Base-by-base conservation (phyloP, 2,329 filamentous ascomycete genomes). In the Alternaria conjuncta region DNA sequence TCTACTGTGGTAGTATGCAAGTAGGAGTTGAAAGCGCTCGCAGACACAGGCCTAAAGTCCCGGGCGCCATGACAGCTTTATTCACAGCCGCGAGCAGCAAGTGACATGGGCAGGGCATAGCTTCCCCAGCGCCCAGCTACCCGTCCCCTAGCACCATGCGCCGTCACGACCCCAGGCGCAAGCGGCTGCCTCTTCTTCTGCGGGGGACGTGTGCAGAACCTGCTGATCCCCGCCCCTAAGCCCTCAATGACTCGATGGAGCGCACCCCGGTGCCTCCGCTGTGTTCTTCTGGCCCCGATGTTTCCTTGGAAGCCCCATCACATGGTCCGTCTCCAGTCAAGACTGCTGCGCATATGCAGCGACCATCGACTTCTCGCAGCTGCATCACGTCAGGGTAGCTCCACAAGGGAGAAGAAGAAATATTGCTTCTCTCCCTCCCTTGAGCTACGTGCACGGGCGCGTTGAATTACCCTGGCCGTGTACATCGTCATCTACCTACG, bases 401-500 rank as follows among this genome's bases (percentile, higher is more conserved):
- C 59, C 53, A 56, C 57, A 18, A 12, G 44, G 51, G 5, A 28
- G 3, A 36, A 57, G 12, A 50, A 36, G 28, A 23, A 46, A 12
- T 28, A 41, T 46, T 41, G 51, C 12, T 56, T 43, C 18, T 41
- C 11, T 63, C 49, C 61, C 59, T 58, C 55, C 61, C 60, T 71
- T 53, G 61, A 57, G 61, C 57, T 61, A 41, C 56, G 62, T 32
- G 46, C 51, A 36, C 44, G 44, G 49, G 23, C 56, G 26, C 47
- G 44, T 18, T 41, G 44, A 25, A 53, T 25, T 15, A 23, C 13
- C 28, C 30, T 11, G 6, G 30, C 51, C 47, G 30, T 66, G 69
- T 62, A 65, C 69, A 76, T 75, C 72, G 66, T 77, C 75, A 75
- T 78, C 62, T 72, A 61, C 57, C 64, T 65, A 59, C 54, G 36